Evolutionary conservation across 2,329 filamentous ascomycete species (phyloP), one percentile per base, ranked within the genome.

Genomic region (Dothidotthia symphoricarpi): DNA sequence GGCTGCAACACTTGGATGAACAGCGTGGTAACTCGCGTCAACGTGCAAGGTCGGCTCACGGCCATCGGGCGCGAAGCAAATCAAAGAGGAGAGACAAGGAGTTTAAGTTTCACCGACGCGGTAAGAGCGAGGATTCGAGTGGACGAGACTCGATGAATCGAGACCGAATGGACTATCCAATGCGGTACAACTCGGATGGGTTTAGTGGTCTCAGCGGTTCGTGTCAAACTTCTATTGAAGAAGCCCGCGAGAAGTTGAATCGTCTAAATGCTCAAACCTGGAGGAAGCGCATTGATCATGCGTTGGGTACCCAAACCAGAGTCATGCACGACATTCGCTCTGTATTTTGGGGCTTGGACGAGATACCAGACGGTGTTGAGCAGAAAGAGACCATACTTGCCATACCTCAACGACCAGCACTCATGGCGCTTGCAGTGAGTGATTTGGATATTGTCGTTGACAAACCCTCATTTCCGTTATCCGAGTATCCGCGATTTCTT

Each of bases 381-480:
- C 88, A 95, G 49, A 80, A 79, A 5, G 93, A 98, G 66, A 85
- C 80, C 24, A 87, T 98, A 36, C 76, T 98, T 7, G 83, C 88
- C 34, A 83, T 96, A 36, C 89, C 89, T 3, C 82, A 88, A 48
- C 79, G 93, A 17, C 91, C 93, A 12, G 86, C 86, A 6, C 74
- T 98, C 11, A 84, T 95, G 81, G 79, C 84, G 3, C 76, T 87
- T 5, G 71, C 88, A 28, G 82, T 97, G 51, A 88, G 83, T 43
- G 91, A 98, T 61, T 73, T 98, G 22, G 85, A 91, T 47, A 76
- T 98, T 38, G 74, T 82, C 22, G 75, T 98, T 42, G 93, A 97
- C 66, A 96, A 95, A 63, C 93, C 93, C 1, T 91, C 87, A 0
- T 98, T 98, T 61, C 85, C 89, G 0, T 72, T 95, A 42, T 75